A percentile compares a stretch with the other conserved stretches of the same genome.
phyloP scores from a whole-genome alignment of 495 filamentous ascomycete genomes.

The Achaetomiella virescens region DNA sequence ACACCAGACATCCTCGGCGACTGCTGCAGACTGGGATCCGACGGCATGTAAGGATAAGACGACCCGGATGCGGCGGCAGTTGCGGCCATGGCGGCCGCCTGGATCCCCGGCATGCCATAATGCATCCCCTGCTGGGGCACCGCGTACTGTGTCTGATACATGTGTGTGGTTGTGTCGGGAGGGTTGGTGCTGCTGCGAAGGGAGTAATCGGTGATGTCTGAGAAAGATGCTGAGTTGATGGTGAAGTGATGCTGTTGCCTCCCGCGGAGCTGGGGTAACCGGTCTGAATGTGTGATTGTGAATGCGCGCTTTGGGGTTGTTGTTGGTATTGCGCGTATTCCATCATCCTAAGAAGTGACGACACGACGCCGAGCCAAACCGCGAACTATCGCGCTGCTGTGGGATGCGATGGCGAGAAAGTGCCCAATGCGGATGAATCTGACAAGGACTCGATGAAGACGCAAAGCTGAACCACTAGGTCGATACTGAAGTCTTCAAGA shows the following conservation, averaged over 20 bases:
- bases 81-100: slow-evolving; percentile 64
- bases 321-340: slow-evolving; percentile 65
- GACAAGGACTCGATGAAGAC: slow-evolving; percentile 10
- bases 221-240: slow-evolving; percentile 49
- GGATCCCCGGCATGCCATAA: slow-evolving; percentile 53
- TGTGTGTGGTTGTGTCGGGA: slow-evolving; percentile 50
- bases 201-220: slow-evolving; percentile 59
- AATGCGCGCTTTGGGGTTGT: slow-evolving; percentile 53
- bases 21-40: slow-evolving; percentile 50
- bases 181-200: slow-evolving; percentile 52
- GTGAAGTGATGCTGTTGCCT: slow-evolving; percentile 56
- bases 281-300: slow-evolving; percentile 33
- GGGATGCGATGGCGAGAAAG: slow-evolving; percentile 1
- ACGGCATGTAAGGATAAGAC: slow-evolving; percentile 51
- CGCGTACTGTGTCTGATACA: slow-evolving; percentile 55
- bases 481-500: slow-evolving; percentile 15
- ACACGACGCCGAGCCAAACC: slow-evolving; percentile 17
- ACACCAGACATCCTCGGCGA: slow-evolving; percentile 52
- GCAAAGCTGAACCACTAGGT: slow-evolving; percentile 16
- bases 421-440: slow-evolving; percentile 15
- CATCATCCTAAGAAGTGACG: slow-evolving; percentile 47
- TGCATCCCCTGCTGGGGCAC: slow-evolving; percentile 54
- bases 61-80: slow-evolving; percentile 63
- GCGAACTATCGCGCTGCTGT: slow-evolving; percentile 15
- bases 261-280: slow-evolving; percentile 48